phyloP scores from a whole-genome alignment of 148 eudicot genomes.

The Oxyria digyna region DNA sequence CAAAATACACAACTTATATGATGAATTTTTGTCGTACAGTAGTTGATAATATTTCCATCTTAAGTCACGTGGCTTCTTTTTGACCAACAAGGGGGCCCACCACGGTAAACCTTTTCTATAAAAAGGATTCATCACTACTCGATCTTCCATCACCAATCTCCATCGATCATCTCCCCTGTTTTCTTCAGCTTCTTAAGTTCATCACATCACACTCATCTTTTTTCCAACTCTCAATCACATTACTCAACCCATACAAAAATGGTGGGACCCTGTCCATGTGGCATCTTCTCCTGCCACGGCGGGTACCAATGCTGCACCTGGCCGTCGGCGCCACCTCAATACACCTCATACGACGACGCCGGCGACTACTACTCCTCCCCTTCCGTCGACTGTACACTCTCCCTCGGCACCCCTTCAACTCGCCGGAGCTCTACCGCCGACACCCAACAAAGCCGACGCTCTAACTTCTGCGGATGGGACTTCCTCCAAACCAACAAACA shows the following conservation, averaged over 20 bases:
- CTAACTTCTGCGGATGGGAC: slow-evolving; percentile 59
- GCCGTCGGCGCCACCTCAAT: background rate
- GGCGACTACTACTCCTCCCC: slow-evolving; percentile 11
- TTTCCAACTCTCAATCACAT: background rate
- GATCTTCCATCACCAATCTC: background rate
- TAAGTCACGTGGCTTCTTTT: slow-evolving; percentile 65
- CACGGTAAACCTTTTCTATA: background rate
- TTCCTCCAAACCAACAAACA: slow-evolving; percentile 30
- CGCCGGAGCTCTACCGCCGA: slow-evolving; percentile 16
- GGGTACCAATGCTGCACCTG: slow-evolving; percentile 9
- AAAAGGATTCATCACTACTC: background rate
- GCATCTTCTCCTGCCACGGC: slow-evolving; percentile 21
- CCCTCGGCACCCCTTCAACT: slow-evolving; percentile 83
- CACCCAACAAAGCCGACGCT: slow-evolving; percentile 9
- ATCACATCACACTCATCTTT: background rate
- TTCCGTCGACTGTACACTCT: slow-evolving; percentile 88
- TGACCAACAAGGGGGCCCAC: slow-evolving; percentile 26
- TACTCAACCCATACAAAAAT: slow-evolving; percentile 3
- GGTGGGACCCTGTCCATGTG: slow-evolving; percentile 50
- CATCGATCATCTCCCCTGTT: background rate
- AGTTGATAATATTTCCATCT: background rate
- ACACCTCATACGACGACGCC: background rate
- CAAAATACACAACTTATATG: no score
- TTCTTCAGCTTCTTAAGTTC: no score
- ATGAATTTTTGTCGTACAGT: no score